Evolutionary conservation across 2,329 filamentous ascomycete genomes (phyloP), one percentile per base, ranked within the genome.

Genomic region (Cordyceps farinosa): DNA sequence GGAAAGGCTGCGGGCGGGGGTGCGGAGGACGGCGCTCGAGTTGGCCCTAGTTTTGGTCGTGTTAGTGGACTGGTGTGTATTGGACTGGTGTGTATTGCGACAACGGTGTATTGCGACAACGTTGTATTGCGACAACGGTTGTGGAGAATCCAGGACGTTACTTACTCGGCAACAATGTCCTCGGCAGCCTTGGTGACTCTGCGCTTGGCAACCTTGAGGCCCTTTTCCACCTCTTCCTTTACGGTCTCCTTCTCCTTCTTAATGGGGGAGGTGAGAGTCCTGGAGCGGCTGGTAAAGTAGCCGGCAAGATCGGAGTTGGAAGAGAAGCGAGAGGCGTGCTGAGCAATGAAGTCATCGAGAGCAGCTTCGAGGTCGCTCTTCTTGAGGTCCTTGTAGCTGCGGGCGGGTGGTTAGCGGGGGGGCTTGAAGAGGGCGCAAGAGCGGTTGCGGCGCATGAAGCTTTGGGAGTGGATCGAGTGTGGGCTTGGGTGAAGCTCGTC

Each of bases 301-400:
- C 89, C 87, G 65, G 83, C 78, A 73, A 97, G 85, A 50, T 76
- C 73, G 61, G 87, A 77, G 67, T 92, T 85, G 64, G 80, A 79
- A 59, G 83, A 80, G 72, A 90, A 89, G 65, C 81, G 82, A 67
- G 84, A 79, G 69, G 85, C 81, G 78, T 97, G 90, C 66, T 84
- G 81, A 68, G 86, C 82, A 52, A 96, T 84, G 76, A 87, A 88
- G 53, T 88, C 83, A 70, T 96, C 90, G 67, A 96, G 85, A 51
- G 84, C 84, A 64, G 83, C 75, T 72, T 94, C 91, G 65, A 98
- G 85, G 55, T 97, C 92, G 67, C 82, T 80, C 78, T 97, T 97
- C 75, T 89, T 90, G 67, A 89, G 79, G 63, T 82, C 80, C 68
- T 91, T 87, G 71, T 85, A 87, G 72, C 90, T 93, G 71, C 67